A percentile compares a stretch with the other conserved stretches of the same genome.
phyloP scores from a whole-genome alignment of 2,329 filamentous ascomycete species.

The Periconia digitata region DNA sequence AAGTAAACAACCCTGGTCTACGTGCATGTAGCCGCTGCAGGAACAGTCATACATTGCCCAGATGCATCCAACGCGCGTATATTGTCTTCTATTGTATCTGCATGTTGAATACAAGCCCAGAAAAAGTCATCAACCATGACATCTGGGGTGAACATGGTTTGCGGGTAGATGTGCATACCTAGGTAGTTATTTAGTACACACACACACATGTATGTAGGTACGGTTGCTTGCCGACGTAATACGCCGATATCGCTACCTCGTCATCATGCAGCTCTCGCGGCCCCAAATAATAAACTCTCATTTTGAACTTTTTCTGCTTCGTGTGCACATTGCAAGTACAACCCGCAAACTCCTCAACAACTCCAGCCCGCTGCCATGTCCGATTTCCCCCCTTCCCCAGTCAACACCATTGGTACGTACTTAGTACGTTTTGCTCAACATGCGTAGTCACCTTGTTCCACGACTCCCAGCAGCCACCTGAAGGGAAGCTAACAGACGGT shows the following conservation, averaged over 20 bases:
- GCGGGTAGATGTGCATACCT: too few relatives aligned
- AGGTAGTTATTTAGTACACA: too few relatives aligned
- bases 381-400: conserved; percentile 68
- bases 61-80: too few relatives aligned
- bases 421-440: conserved; percentile 54
- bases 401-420: conserved; percentile 69
- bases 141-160: too few relatives aligned
- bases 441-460: neutral
- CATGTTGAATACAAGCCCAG: too few relatives aligned
- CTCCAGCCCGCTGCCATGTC: conserved; percentile 25
- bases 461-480: neutral
- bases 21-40: too few relatives aligned
- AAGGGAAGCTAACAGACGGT: conserved; percentile 4
- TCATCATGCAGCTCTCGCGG: conserved; percentile 16
- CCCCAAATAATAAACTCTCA: conserved; percentile 12
- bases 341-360: conserved; percentile 1
- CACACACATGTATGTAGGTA: neutral
- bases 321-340: conserved; percentile 1
- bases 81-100: too few relatives aligned
- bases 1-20: too few relatives aligned
- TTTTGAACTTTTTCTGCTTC: conserved; percentile 1
- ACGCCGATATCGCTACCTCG: conserved; percentile 37
- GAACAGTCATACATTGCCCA: too few relatives aligned
- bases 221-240: neutral
- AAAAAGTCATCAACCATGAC: too few relatives aligned